Conservation (phyloP, 2,329 filamentous ascomycete genomes). For the Bipolaris zeicola region DNA sequence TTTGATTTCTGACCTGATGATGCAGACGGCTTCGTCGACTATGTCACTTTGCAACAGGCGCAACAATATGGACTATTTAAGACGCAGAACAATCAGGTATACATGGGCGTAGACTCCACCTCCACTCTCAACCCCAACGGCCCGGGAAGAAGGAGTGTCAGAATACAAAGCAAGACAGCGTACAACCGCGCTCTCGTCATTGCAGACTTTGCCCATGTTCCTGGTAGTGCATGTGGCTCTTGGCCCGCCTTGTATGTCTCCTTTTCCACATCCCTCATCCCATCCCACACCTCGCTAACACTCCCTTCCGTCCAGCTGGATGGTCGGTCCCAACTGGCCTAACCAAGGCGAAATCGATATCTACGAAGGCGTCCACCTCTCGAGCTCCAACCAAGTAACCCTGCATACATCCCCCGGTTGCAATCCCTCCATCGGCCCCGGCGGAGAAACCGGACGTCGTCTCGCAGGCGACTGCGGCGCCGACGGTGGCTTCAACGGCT, state of each 20-base stretch:
- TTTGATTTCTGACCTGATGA: background rate
- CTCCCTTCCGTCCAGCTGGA: constrained; percentile 34
- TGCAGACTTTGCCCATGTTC: constrained; percentile 49
- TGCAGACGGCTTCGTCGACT: constrained; percentile 48
- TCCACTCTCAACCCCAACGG: constrained; percentile 40
- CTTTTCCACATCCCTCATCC: background rate
- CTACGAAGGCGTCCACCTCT: constrained; percentile 47
- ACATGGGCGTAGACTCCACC: constrained; percentile 47
- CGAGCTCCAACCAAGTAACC: constrained; percentile 45
- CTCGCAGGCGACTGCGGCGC: constrained; percentile 46
- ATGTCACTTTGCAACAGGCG: constrained; percentile 41
- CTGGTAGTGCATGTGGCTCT: constrained; percentile 45
- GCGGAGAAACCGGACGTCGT: constrained; percentile 39
- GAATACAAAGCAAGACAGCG: constrained; percentile 44
- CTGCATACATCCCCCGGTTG: constrained; percentile 47
- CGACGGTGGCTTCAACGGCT: constrained; percentile 42
- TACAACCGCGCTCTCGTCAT: constrained; percentile 49
- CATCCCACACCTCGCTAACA: constrained; percentile 9
- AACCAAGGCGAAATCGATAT: constrained; percentile 47
- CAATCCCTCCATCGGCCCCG: constrained; percentile 37
- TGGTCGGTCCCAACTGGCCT: constrained; percentile 49
- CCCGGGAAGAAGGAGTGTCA: constrained; percentile 44
- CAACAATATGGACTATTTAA: constrained; percentile 41
- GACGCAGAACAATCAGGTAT: constrained; percentile 43
- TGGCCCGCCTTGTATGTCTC: constrained; percentile 48